Evolutionary conservation across 2,329 filamentous ascomycete species (phyloP), one percentile per base, ranked within the genome.

Genomic region (Botrytis byssoidea): DNA sequence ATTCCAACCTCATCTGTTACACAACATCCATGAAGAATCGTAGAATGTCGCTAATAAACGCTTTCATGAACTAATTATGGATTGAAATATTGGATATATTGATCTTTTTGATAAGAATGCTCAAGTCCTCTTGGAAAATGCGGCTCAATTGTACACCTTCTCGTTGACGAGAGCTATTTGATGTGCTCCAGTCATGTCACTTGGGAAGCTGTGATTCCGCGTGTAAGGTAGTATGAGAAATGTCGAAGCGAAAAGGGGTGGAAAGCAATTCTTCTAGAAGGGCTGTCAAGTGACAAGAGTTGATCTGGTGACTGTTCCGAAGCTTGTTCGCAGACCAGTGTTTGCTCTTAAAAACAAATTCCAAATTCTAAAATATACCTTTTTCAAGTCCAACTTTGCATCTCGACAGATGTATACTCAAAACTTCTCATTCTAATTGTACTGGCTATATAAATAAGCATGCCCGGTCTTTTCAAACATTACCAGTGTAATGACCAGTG

Each of bases 1-100:
- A 29, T 40, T 57, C 29, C 18, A 68, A 57, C 66, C 37, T 69
- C 48, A 69, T 25, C 37, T 69, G 37, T 69, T 32, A 42, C 37
- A 69, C 35, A 57, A 20, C 9, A 12, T 57, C 48, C 14, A 68
- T 18, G 48, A 57, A 42, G 18, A 32, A 57, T 8, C 37, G 18
- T 37, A 42, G 29, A 22, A 20, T 32, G n/a, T 32, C n/a, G n/a
- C 55, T 37, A 32, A 32, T 32, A 20, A 22, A 44, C 18, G 1
- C 1, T 22, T 7, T 7, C 3, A 20, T 12, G 2, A 18, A 25
- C 4, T 1, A 57, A 44, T 9, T n/a, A 14, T 25, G 16, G 35
- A 32, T 25, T 3, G n/a, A 22, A 25, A 29, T 25, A 32, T 7
- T 20, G 12, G 40, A 18, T 10, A 3, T 25, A 2, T 25, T 57